phyloP scores from a whole-genome alignment of 1,139 yeast genomes.

The Suzukiozyma palmioleophila region DNA sequence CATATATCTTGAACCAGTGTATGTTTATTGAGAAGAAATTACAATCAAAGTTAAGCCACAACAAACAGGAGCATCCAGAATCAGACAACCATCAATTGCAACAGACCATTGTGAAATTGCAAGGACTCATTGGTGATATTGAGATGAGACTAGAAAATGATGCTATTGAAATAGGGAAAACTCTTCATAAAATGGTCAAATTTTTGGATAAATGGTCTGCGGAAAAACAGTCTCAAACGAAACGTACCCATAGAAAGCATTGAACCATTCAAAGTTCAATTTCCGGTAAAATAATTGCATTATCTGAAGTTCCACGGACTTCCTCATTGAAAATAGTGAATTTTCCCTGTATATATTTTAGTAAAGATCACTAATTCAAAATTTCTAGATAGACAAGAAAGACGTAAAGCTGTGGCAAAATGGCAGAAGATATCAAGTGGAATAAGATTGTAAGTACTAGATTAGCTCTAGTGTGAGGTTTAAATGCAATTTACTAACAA shows the following conservation, averaged over 20 bases:
- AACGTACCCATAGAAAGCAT: neutral
- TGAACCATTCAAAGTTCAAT: neutral
- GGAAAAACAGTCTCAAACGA: conserved; percentile 2
- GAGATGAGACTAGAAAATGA: conserved; percentile 27
- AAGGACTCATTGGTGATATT: conserved; percentile 33
- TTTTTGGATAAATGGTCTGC: conserved; percentile 3
- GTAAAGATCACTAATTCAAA: too few species aligned
- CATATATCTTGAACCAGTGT: conserved; percentile 32
- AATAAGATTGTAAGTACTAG: neutral
- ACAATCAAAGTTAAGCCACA: conserved; percentile 7
- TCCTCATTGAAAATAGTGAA: too few species aligned
- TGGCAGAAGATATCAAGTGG: neutral
- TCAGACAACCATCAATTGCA: conserved; percentile 5
- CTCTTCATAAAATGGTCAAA: conserved; percentile 2
- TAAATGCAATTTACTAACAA: neutral
- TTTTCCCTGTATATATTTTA: too few species aligned
- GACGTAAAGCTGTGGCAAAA: neutral
- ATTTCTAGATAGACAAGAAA: too few species aligned
- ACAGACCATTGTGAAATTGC: conserved; percentile 14
- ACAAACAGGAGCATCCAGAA: conserved; percentile 3
- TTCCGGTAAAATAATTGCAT: too few species aligned
- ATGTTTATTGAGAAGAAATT: conserved; percentile 25
- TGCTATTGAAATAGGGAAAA: conserved; percentile 8
- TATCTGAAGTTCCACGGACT: too few species aligned
- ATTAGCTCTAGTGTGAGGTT: too few species aligned